Evolutionary conservation across 2,329 filamentous ascomycete genomes (phyloP).

Genomic region (Colletotrichum sojae): DNA sequence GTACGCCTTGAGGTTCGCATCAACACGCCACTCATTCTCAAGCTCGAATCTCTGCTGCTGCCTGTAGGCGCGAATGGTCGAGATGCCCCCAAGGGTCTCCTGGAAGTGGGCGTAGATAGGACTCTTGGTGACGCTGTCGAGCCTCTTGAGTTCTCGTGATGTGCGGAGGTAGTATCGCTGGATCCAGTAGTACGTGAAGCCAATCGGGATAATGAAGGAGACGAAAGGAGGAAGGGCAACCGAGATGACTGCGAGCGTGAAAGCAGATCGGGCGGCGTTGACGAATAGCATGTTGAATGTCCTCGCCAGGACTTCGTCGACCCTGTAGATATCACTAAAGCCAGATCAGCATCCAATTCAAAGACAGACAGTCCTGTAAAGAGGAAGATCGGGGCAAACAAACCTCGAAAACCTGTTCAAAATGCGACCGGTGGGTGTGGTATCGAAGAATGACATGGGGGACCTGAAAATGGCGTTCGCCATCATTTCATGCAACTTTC

Average conservation of each 20-base stretch:
- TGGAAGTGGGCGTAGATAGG: slow-evolving; percentile 99
- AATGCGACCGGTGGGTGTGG: slow-evolving; percentile 95
- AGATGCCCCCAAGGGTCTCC: slow-evolving; percentile 93
- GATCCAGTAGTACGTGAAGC: slow-evolving; percentile 88
- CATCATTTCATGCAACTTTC: slow-evolving; percentile 98
- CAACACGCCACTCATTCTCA: slow-evolving; percentile 98
- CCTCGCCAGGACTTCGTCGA: slow-evolving; percentile 94
- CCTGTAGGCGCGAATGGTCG: slow-evolving; percentile 94
- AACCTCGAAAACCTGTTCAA: slow-evolving; percentile 95
- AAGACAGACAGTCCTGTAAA: too few relatives aligned
- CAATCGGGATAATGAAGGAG: slow-evolving; percentile 84
- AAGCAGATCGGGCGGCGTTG: slow-evolving; percentile 80
- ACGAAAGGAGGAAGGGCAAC: slow-evolving; percentile 85
- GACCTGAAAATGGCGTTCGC: slow-evolving; percentile 96
- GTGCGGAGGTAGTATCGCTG: slow-evolving; percentile 97
- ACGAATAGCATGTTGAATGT: slow-evolving; percentile 98
- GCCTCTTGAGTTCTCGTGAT: slow-evolving; percentile 93
- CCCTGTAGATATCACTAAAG: slow-evolving; percentile 79
- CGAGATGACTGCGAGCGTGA: slow-evolving; percentile 90
- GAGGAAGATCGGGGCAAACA: slow-evolving; percentile 47
- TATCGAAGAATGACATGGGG: slow-evolving; percentile 99
- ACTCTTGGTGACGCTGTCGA: slow-evolving; percentile 95
- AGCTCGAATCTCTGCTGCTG: slow-evolving; percentile 89
- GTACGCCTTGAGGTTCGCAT: slow-evolving; percentile 93
- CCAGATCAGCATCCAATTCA: neutral